phyloP scores from a whole-genome alignment of 2,329 filamentous ascomycete species.

The Penicillium sp. region DNA sequence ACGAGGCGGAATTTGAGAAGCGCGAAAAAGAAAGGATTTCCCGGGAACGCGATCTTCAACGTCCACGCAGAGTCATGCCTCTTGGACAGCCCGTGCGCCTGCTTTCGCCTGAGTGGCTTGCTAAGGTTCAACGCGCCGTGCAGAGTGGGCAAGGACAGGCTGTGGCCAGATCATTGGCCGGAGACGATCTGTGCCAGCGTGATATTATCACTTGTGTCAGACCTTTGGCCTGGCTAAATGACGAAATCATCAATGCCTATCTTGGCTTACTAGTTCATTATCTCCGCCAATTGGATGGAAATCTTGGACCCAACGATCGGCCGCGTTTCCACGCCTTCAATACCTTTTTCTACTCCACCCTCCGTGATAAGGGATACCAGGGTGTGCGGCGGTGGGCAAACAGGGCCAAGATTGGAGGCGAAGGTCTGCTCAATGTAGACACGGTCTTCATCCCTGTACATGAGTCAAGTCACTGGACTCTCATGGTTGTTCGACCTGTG shows the following conservation, averaged over 20 bases:
- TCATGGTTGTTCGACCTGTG: conserved; percentile 47
- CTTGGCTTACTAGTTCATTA: conserved; percentile 44
- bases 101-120: conserved; percentile 39
- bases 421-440: conserved; percentile 46
- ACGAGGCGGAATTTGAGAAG: conserved; percentile 28
- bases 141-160: conserved; percentile 21
- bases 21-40: conserved; percentile 27
- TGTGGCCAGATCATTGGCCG: conserved; percentile 35
- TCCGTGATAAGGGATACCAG: conserved; percentile 42
- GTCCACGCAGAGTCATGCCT: conserved; percentile 23
- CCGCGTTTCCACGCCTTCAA: conserved; percentile 47
- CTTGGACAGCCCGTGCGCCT: conserved; percentile 36
- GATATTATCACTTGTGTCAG: conserved; percentile 41
- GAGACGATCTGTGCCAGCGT: conserved; percentile 37
- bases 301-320: conserved; percentile 34
- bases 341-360: conserved; percentile 47
- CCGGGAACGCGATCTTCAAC: conserved; percentile 17
- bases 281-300: conserved; percentile 33
- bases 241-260: conserved; percentile 49
- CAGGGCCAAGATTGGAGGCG: conserved; percentile 49
- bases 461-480: conserved; percentile 48
- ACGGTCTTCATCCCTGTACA: conserved; percentile 51
- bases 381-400: conserved; percentile 45
- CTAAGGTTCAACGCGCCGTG: conserved; percentile 34
- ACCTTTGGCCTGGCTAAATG: conserved; percentile 44